Base-by-base conservation (phyloP, 1,284 basidiomycete genomes). In the Rhodotorula mucilaginosa region DNA sequence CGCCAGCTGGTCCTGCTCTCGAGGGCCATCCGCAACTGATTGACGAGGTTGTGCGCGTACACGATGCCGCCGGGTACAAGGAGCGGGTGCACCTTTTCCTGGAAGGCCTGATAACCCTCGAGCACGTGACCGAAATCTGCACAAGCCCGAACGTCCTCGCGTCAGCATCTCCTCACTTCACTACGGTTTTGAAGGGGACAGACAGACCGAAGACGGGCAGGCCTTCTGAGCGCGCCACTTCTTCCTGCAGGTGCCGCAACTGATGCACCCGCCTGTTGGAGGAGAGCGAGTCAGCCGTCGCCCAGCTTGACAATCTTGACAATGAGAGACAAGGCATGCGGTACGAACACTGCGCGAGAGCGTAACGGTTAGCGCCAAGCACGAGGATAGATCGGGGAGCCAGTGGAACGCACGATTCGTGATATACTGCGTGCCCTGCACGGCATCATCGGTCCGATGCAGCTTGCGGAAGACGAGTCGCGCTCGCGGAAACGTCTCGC, bases 1-100 rank as follows among this genome's bases (percentile, higher is more conserved):
- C 72, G 56, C 72, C 72, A 71, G 39, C 56, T 71, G 49, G 29
- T 23, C 23, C 34, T 54, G 21, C 65, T 64, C 59, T 67, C 70
- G 5, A 74, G 31, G 68, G 76, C 70, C 54, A 76, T 15, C 59
- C 68, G 63, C 61, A 79, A 65, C 68, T 79, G 79, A 58, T 79
- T 65, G 58, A 76, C 26, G 13, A 76, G 31, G 58, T 74, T 74
- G 44, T 74, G 70, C 21, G 72, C 73, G 60, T 76, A 76, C 16
- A 71, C 52, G 21, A 70, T 64, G 3, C 75, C 75, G 5, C 75
- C 75, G 2, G 75, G 75, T 1, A 74, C 58, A n/a, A 74, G 61
- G 7, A 76, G 60, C 12, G 75, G 75, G 44, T 76, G 75, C 16
- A 76, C 75, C 65, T 74, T 74, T 21, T 76, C 75, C 34, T 76